Evolutionary conservation across 768 basidiomycete genomes (phyloP).

Genomic region (Suillus lakei): DNA sequence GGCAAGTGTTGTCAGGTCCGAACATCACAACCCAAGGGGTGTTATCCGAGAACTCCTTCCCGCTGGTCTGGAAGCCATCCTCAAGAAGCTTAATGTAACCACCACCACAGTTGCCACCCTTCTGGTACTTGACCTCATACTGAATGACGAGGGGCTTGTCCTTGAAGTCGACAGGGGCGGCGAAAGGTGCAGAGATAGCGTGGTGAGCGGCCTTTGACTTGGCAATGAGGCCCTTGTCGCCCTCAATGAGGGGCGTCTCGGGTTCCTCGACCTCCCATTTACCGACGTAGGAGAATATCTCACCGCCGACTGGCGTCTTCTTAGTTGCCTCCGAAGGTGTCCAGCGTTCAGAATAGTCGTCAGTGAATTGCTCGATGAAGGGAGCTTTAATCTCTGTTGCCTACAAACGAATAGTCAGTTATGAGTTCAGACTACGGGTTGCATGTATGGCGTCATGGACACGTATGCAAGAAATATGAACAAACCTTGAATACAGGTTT

Average conservation of each 20-base stretch:
- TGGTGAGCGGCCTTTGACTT: slow-evolving; percentile 98
- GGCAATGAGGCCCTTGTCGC: slow-evolving; percentile 91
- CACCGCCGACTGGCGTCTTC: slow-evolving; percentile 94
- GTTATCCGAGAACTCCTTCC: slow-evolving; percentile 92
- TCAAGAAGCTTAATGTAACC: slow-evolving; percentile 97
- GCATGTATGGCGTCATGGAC: slow-evolving; percentile 16
- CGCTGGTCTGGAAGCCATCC: slow-evolving; percentile 91
- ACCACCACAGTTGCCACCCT: slow-evolving; percentile 98
- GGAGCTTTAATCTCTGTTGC: slow-evolving; percentile 80
- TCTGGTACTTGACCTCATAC: slow-evolving; percentile 99
- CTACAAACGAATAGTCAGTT: slow-evolving; percentile 42
- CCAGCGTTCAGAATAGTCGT: slow-evolving; percentile 91
- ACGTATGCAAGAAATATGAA: slow-evolving; percentile 13
- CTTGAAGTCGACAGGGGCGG: slow-evolving; percentile 75
- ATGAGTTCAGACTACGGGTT: neutral
- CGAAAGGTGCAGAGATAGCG: slow-evolving; percentile 95
- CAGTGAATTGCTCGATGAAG: slow-evolving; percentile 96
- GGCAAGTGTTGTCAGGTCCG: slow-evolving; percentile 94
- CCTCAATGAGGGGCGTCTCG: slow-evolving; percentile 71
- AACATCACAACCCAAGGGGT: slow-evolving; percentile 98
- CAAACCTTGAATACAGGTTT: slow-evolving; percentile 75
- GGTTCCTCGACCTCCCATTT: slow-evolving; percentile 97
- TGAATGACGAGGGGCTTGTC: slow-evolving; percentile 91
- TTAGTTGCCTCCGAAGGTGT: slow-evolving; percentile 97
- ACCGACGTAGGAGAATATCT: slow-evolving; percentile 97